Evolutionary conservation across 1,139 yeast genomes (phyloP), one percentile per base, ranked within the genome.

Genomic region (Hansenula anomala): DNA sequence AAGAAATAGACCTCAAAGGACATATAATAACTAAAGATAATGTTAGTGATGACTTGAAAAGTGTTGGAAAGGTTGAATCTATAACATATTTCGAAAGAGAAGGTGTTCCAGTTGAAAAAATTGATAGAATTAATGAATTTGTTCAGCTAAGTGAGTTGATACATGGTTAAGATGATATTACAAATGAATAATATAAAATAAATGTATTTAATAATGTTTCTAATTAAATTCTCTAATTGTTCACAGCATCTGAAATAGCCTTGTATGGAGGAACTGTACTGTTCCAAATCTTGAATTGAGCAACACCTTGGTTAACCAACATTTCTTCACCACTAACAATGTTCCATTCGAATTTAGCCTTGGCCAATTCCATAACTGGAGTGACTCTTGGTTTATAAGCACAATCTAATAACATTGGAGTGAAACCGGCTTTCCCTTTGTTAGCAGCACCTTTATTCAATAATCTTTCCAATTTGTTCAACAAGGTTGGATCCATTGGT

Each of bases 231-330:
- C 16, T 22, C 27, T 38, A 46, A 38, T 43, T 45, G 23, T 45
- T 61, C 36, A 82, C 90, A 20, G 87, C 88, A 26, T 73, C 68
- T 51, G 73, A 78, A 36, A 82, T 71, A 14, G 71, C 73, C 28
- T 66, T 61, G 60, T 78, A 80, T 20, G 88, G 87, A 6, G 89
- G 81, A 28, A 55, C 65, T 42, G 72, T 63, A 0, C 90, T 89
- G 16, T 92, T 86, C 80, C 94, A 90, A 43, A 78, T 63, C 47
- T 73, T 67, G 59, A 90, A 89, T 63, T 92, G 97, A 45, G 77
- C 87, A 36, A 86, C 80, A 39, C 97, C 98, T 63, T 92, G 97
- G 62, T 85, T 80, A 18, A 89, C 88, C 49, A 92, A 73, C 95
- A 92, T 86, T 53, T 88, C 89, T 30, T 83, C 80, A 16, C 98